Base-by-base conservation (phyloP, 257 asterid genomes). In the Agastache rugosa region DNA sequence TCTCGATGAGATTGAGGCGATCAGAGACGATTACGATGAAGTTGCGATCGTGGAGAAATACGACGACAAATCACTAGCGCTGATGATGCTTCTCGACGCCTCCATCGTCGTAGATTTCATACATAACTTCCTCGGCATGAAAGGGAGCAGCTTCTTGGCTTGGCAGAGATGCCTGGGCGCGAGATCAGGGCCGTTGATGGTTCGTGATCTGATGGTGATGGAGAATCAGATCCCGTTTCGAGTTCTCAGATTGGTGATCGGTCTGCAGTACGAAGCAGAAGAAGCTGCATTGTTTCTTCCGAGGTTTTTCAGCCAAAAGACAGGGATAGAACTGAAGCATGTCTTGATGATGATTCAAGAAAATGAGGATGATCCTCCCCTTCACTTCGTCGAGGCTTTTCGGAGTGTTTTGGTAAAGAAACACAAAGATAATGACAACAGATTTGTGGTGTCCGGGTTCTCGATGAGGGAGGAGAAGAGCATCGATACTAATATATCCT, bases 51-150 rank as follows among this genome's bases (percentile, higher is more conserved):
- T 67, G 14, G 7, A 68, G 17, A 14, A 23, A 10, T 65, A 44
- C 58, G 15, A 45, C 15, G 74, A 69, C 14, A 34, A 19, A 47
- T 14, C 7, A 3, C 54, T 15, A 47, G 74, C 63, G 4, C 16
- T 51, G 37, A 69, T 68, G 74, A 69, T 69, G 62, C 74, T 68
- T 68, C 62, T 68, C 0, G 73, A 68, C 15, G 62, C 62, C 0
- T 16, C 34, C 48, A 29, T 69, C 50, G 11, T 69, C 51, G 11
- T 69, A 6, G 41, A 51, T 16, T 34, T 31, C 63, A 51, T 69
- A 19, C 41, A 3, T 31, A 31, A 3, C 35, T 31, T 31, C 35
- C 35, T 31, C 35, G 35, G 5, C 5, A 31, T 31, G 35, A 31
- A 31, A 31, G 35, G 35, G 35, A 31, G 35, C 35, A 68, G 29